Percentiles rank a stretch among this genome's conserved stretches.
These are phyloP conservation scores for Phytophthora megakarya DNA, from an alignment of 352 stramenopile genomes.

Conservation along the genomic window DNA sequence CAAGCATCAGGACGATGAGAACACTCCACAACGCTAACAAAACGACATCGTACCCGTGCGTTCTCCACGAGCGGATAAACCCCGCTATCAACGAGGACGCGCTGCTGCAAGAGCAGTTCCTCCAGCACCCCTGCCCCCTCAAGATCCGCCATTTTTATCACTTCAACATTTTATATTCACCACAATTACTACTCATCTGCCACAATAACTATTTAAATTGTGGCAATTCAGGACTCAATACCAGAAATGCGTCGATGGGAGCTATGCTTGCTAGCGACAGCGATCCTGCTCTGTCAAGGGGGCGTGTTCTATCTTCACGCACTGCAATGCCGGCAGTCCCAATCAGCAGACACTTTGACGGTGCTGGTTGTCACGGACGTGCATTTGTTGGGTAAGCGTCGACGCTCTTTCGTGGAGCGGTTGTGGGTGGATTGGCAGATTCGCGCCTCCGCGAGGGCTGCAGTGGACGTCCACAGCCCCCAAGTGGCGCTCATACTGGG, in stretches of 20 bases:
- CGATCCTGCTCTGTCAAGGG: constrained; percentile 46
- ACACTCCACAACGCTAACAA: neutral
- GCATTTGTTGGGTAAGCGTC: constrained; percentile 73
- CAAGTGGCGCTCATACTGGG: constrained; percentile 68
- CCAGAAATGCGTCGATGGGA: constrained; percentile 27
- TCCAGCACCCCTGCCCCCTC: constrained; percentile 37
- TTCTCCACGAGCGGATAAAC: constrained; percentile 44
- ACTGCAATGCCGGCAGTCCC: constrained; percentile 3
- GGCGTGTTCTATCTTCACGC: constrained; percentile 71
- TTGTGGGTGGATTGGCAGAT: constrained; percentile 82
- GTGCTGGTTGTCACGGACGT: constrained; percentile 75
- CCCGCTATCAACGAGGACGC: constrained; percentile 39
- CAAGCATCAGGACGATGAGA: neutral
- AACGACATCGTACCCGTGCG: constrained; percentile 24
- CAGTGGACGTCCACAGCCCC: constrained; percentile 55
- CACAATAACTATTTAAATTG: neutral
- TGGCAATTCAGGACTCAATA: neutral
- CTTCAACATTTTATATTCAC: constrained; percentile 17
- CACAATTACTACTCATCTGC: neutral
- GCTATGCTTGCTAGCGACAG: constrained; percentile 29
- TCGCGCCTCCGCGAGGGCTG: constrained; percentile 38
- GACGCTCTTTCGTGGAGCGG: constrained; percentile 58
- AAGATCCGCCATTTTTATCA: neutral
- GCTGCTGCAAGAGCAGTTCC: constrained; percentile 55
- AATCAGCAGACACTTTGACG: constrained; percentile 22